Evolutionary conservation across 2,329 filamentous ascomycete genomes (phyloP), one percentile per base, ranked within the genome.

Genomic region (Aspergillus uvarum): DNA sequence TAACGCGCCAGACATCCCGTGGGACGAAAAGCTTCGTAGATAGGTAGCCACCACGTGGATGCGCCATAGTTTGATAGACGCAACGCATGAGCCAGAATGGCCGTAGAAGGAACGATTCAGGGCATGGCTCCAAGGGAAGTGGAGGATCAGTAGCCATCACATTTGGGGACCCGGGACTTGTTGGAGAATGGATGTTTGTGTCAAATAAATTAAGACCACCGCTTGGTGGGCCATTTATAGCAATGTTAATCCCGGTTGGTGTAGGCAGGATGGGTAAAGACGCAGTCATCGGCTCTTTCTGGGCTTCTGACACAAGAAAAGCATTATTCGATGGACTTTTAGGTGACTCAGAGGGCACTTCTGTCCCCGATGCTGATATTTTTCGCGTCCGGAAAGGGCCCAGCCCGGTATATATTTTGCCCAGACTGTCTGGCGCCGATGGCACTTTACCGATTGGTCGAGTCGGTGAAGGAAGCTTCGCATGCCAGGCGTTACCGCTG

Each of bases 71-170:
- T 74, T 97, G 92, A 72, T 95, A 96, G 26, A 99, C 83, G 63
- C 90, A 93, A 57, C 95, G 88, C 91, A 99, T 96, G 49, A 99
- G 82, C 95, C 95, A 99, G 76, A 97, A 99, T 2, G 95, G 96
- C 21, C 95, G 88, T n/a, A 98, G 82, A 69, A 97, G 83, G 61
- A 89, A 88, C 47, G 96, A 92, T 38, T 89, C 91, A 1, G 95
- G 95, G 72, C 96, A 99, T 3, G 95, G 90, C 71, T 99, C 95
- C 5, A 99, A 83, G 0, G 92, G 86, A 22, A 89, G 83, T 12
- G 93, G 93, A 1, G 87, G 85, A 65, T 92, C 87, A 0, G 80
- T 70, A 12, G 82, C 80, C n/a, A 84, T 74, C 3, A 83, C 80
- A 59, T 89, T 88, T 2, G 88, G 86, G n/a, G 86, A 87, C 2